Evolutionary conservation across 176 grass and related monocot genomes (phyloP).

Genomic region (Oryza nivara): DNA sequence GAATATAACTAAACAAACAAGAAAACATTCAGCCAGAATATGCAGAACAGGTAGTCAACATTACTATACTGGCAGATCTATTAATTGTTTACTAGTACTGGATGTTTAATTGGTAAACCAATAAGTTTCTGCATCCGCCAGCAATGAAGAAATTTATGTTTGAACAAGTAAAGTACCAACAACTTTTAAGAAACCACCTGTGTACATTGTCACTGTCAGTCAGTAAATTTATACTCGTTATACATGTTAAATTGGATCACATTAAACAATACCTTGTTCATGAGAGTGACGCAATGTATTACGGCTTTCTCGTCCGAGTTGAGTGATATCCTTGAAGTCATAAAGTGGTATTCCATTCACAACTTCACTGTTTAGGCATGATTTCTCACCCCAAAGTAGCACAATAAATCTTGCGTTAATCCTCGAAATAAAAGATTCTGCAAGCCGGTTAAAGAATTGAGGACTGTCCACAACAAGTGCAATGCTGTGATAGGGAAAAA

Average conservation of each 20-base stretch:
- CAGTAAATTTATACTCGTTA: conserved; percentile 6
- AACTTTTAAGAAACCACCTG: not conserved
- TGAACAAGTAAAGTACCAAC: not conserved
- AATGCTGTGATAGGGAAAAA: conserved; percentile 58
- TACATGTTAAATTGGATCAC: conserved; percentile 19
- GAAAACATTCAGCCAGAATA: conserved; percentile 13
- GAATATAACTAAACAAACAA: conserved; percentile 10
- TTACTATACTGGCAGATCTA: not conserved
- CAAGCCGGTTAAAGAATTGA: conserved; percentile 90
- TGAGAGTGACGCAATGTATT: conserved; percentile 45
- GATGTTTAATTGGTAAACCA: conserved; percentile 25
- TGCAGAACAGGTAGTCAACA: not conserved
- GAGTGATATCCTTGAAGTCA: conserved; percentile 70
- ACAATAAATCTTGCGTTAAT: conserved; percentile 76
- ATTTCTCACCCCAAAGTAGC: conserved; percentile 92
- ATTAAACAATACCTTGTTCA: conserved; percentile 65
- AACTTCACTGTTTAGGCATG: conserved; percentile 55
- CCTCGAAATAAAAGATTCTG: conserved; percentile 75
- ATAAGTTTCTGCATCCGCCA: not conserved
- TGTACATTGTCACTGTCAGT: not conserved
- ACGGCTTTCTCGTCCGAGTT: conserved; percentile 65
- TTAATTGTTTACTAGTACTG: conserved; percentile 20
- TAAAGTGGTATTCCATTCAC: conserved; percentile 76
- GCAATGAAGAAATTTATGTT: not conserved
- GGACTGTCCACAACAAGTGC: conserved; percentile 92